These are phyloP conservation scores for Verticillium tricorpus DNA, from an alignment of 2,329 filamentous ascomycete species.

Conservation along the genomic window DNA sequence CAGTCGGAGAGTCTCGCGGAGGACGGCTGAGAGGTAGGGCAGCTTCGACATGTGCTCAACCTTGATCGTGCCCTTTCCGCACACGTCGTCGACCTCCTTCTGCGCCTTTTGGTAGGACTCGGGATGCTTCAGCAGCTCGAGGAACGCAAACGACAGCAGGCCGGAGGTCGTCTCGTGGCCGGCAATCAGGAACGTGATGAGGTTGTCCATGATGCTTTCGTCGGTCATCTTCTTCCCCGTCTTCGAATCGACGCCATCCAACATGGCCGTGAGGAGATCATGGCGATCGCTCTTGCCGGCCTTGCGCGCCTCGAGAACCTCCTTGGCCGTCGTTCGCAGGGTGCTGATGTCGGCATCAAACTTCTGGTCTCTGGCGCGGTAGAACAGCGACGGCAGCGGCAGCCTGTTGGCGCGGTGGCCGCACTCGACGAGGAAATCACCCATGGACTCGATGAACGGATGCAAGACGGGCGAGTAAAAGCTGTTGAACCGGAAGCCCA, in stretches of 20 bases:
- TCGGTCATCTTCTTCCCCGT: slow-evolving; percentile 59
- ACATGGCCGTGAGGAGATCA: slow-evolving; percentile 64
- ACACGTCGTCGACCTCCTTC: slow-evolving; percentile 61
- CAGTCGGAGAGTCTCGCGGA: slow-evolving; percentile 48
- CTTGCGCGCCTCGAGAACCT: slow-evolving; percentile 57
- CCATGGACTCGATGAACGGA: slow-evolving; percentile 51
- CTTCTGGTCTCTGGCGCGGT: slow-evolving; percentile 35
- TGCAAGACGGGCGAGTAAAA: slow-evolving; percentile 38
- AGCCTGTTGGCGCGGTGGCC: slow-evolving; percentile 45
- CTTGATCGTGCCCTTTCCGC: slow-evolving; percentile 52
- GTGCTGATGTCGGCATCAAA: slow-evolving; percentile 45
- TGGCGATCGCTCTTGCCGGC: slow-evolving; percentile 43
- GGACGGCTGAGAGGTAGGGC: slow-evolving; percentile 57
- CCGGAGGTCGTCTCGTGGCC: slow-evolving; percentile 69
- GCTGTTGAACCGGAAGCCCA: slow-evolving; percentile 57
- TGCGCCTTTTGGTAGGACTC: slow-evolving; percentile 56
- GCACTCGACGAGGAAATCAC: slow-evolving; percentile 49
- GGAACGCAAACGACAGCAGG: slow-evolving; percentile 60
- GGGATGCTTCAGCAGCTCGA: slow-evolving; percentile 61
- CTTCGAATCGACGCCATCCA: slow-evolving; percentile 58
- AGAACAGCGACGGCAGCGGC: slow-evolving; percentile 39
- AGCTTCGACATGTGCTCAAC: slow-evolving; percentile 57
- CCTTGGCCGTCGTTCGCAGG: slow-evolving; percentile 46
- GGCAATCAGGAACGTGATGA: slow-evolving; percentile 66
- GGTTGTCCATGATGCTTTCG: slow-evolving; percentile 58